A percentile compares a stretch with the other conserved stretches of the same genome.
Conservation (phyloP, 768 basidiomycete species). For the Agaricus blazei region DNA sequence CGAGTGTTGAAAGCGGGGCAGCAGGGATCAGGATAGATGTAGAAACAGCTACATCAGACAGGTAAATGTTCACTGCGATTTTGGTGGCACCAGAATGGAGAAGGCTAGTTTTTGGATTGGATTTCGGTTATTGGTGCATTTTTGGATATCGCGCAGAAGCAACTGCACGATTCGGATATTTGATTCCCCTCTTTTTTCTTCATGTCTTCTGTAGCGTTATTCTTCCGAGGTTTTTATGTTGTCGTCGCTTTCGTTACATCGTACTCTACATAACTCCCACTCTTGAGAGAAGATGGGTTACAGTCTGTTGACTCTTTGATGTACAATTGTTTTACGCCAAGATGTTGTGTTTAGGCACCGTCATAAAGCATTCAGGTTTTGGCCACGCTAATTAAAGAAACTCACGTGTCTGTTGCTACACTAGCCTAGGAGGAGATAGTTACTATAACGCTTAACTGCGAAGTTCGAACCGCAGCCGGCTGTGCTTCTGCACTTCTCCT, state of each 20-base stretch:
- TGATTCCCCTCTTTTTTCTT: not conserved
- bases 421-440: not conserved
- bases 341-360: not conserved
- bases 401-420: slow-evolving; percentile 6
- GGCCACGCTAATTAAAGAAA: not conserved
- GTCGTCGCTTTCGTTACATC: slow-evolving; percentile 3
- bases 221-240: not conserved
- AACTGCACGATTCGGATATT: not conserved
- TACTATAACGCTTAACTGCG: not conserved
- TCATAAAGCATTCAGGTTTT: not conserved
- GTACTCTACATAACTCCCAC: slow-evolving; percentile 1
- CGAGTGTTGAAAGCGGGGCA: slow-evolving; percentile 19
- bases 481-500: slow-evolving; percentile 6
- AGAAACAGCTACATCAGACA: slow-evolving; percentile 44
- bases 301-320: not conserved
- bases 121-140: not conserved
- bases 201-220: slow-evolving; percentile 7
- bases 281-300: slow-evolving; percentile 6
- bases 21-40: slow-evolving; percentile 57
- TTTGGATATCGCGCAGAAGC: not conserved
- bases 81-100: not conserved
- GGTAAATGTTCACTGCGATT: not conserved
- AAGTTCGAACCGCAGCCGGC: slow-evolving; percentile 6
- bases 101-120: not conserved
- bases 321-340: not conserved